phyloP scores from a whole-genome alignment of 495 filamentous ascomycete species.

The Neurospora sp. region DNA sequence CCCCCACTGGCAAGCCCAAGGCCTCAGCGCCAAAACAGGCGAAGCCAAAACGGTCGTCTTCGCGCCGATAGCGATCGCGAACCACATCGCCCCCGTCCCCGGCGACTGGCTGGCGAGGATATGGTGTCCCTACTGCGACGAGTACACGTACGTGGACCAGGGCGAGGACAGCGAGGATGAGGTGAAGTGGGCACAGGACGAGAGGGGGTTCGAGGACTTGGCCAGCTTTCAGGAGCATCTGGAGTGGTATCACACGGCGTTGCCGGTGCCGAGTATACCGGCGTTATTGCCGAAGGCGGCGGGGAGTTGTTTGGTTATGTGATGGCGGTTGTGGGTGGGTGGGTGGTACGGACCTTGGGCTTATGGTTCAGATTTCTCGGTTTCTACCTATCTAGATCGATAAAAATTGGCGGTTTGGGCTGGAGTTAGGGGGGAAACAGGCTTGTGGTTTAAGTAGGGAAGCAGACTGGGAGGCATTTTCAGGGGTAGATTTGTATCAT shows the following conservation, averaged over 20 bases:
- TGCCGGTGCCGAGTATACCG: constrained; percentile 18
- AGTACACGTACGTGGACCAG: constrained; percentile 35
- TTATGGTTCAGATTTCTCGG: no score
- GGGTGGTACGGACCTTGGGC: no score
- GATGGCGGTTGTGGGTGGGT: background rate
- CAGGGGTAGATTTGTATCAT: background rate
- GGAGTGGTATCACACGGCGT: constrained; percentile 34
- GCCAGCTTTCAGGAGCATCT: constrained; percentile 33
- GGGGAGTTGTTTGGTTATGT: constrained; percentile 31
- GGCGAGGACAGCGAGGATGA: constrained; percentile 33
- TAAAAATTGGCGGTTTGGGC: background rate
- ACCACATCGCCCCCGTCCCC: constrained; percentile 32
- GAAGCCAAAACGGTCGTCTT: constrained; percentile 36
- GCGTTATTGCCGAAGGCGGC: constrained; percentile 2
- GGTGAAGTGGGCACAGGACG: constrained; percentile 30
- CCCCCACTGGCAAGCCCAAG: constrained; percentile 22
- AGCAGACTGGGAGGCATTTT: background rate
- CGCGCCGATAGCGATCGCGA: constrained; percentile 37
- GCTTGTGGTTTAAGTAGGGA: background rate
- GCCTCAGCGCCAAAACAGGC: constrained; percentile 8
- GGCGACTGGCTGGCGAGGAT: constrained; percentile 33
- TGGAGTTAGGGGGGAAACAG: background rate
- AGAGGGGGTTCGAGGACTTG: constrained; percentile 29
- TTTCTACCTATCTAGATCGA: background rate
- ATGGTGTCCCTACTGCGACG: constrained; percentile 37